These are phyloP conservation scores for Macroventuria anomochaeta DNA, from an alignment of 2,329 filamentous ascomycete genomes.

Conservation along the genomic window DNA sequence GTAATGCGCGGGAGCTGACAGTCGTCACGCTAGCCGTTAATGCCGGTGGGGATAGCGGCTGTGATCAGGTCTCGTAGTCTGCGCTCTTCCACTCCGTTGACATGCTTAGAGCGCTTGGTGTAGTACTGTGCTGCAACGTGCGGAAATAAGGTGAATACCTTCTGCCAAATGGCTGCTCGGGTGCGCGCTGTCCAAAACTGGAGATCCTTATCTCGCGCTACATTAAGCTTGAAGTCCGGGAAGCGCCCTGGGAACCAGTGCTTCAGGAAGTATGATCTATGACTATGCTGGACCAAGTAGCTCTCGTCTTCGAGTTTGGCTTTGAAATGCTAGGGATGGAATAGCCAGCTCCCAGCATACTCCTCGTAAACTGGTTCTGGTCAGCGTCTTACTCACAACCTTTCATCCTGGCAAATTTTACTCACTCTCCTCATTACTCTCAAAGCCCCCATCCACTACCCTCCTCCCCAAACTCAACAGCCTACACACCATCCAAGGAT, in stretches of 20 bases:
- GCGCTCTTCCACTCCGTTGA: conserved; percentile 29
- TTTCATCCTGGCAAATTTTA: neutral
- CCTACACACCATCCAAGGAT: conserved; percentile 28
- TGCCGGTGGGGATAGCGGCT: conserved; percentile 24
- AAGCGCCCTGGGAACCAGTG: neutral
- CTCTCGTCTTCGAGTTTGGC: conserved; percentile 26
- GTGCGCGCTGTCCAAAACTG: conserved; percentile 1
- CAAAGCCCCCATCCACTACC: conserved; percentile 26
- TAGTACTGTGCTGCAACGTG: conserved; percentile 25
- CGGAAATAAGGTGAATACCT: conserved; percentile 34
- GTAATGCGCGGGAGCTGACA: conserved; percentile 18
- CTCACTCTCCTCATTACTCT: conserved; percentile 29
- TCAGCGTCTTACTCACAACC: too few relatives aligned
- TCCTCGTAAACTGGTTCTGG: neutral
- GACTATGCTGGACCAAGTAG: conserved; percentile 22
- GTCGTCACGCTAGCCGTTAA: conserved; percentile 22
- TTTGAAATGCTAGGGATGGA: conserved; percentile 34
- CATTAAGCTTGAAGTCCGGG: neutral
- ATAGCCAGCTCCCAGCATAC: conserved; percentile 31
- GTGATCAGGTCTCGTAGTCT: conserved; percentile 24
- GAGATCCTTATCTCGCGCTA: neutral
- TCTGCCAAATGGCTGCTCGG: conserved; percentile 23
- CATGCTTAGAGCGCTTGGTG: conserved; percentile 22
- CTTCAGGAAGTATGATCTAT: conserved; percentile 29
- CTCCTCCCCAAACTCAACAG: conserved; percentile 29